Base-by-base conservation (phyloP, 352 stramenopile species). In the Globisporangium iwayamae region DNA sequence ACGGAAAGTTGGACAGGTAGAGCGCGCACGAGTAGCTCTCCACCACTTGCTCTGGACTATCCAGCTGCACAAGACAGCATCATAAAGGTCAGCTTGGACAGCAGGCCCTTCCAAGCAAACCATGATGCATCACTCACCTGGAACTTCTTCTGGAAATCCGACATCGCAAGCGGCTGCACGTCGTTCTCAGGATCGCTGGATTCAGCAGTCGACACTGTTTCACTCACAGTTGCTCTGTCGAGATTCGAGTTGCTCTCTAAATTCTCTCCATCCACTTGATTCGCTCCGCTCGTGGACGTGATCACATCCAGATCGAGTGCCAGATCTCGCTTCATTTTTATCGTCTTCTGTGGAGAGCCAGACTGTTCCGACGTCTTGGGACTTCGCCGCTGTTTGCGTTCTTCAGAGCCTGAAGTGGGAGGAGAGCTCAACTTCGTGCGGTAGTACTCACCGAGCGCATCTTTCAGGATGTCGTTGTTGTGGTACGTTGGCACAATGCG, bases 101-200 rank as follows among this genome's bases (percentile, higher is more conserved):
- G 34, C 11, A 9, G 38, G 2, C 16, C 16, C 25, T 4, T 38
- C 48, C 48, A 55, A n/a, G 25, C 14, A 22, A n/a, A 25, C 16
- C n/a, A 22, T 11, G 7, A 43, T 18, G 16, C 22, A 46, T 9
- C 45, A 38, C 65, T 6, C 71, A 91, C 82, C 70, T 92, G 87
- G 58, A 95, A 93, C 50, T 90, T 89, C 66, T 89, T 93, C 61
- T 92, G 79, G 53, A 93, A 90, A 59, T 92, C 83, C 1, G 85
- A 86, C 64, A 79, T 73, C 1, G 60, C 81, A 25, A 92, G 70
- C 22, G 79, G 64, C 38, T 87, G 76, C 6, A 65, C 53, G 53
- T 90, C 75, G 1, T 62, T 72, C 30, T 78, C 70, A 4, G 13
- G 39, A 39, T 69, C 68, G 56, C 74, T 63, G 13, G 65, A 53